Conservation (phyloP, 2,329 filamentous ascomycete genomes). For the Parastagonospora avenae region DNA sequence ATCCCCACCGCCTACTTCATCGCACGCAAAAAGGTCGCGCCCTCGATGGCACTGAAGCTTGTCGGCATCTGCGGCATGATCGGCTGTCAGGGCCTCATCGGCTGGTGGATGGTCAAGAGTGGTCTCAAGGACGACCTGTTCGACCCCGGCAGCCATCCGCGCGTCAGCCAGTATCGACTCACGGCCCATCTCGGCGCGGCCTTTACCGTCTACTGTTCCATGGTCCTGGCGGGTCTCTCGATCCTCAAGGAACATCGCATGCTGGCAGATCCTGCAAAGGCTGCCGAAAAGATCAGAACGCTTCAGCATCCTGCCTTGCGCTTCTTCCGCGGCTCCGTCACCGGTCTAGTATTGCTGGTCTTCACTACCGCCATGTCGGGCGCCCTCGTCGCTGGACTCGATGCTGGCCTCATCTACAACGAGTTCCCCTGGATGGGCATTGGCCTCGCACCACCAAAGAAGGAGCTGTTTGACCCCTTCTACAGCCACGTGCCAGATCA, state of each 20-base stretch:
- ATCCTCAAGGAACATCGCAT: constrained; percentile 80
- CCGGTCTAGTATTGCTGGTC: constrained; percentile 73
- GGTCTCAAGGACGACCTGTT: constrained; percentile 96
- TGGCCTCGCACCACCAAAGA: constrained; percentile 77
- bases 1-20: constrained; percentile 89
- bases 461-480: constrained; percentile 83
- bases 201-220: constrained; percentile 90
- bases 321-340: constrained; percentile 74
- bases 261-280: constrained; percentile 68
- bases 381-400: constrained; percentile 89
- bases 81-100: constrained; percentile 91
- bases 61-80: constrained; percentile 86
- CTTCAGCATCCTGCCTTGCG: constrained; percentile 70
- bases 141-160: constrained; percentile 84
- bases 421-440: constrained; percentile 96
- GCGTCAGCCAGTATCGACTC: constrained; percentile 92
- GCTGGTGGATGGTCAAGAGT: constrained; percentile 99
- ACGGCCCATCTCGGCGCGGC: constrained; percentile 88
- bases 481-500: constrained; percentile 80
- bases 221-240: constrained; percentile 86
- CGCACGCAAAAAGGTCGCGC: constrained; percentile 75
- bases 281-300: constrained; percentile 63
- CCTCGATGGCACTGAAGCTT: constrained; percentile 76
- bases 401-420: constrained; percentile 97
- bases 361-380: constrained; percentile 94